A percentile compares a stretch with the other conserved stretches of the same genome.
These are phyloP conservation scores for Chenopodium quinoa DNA, from an alignment of 148 eudicot genomes.

Conservation along the genomic window DNA sequence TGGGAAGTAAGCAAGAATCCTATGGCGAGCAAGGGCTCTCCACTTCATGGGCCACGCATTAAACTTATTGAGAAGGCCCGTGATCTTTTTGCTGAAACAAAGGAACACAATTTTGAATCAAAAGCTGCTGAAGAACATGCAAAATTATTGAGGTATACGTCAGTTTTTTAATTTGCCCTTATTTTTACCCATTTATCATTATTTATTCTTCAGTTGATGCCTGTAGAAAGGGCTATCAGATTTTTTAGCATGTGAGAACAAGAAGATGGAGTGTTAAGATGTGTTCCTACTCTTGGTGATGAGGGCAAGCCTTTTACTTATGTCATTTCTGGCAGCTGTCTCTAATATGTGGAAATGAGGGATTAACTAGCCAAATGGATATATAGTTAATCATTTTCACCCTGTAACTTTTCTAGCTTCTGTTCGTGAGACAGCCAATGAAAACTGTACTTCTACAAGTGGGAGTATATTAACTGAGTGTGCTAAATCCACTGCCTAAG, in stretches of 20 bases:
- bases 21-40: conserved; percentile 87
- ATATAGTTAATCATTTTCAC: too few relatives aligned
- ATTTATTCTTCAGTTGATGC: not conserved
- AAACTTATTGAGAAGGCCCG: conserved; percentile 85
- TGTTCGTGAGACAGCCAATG: not conserved
- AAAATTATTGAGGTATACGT: conserved; percentile 66
- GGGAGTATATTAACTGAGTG: not conserved
- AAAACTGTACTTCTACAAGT: not conserved
- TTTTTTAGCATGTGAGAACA: not conserved
- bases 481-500: too few relatives aligned
- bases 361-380: not conserved
- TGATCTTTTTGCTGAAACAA: conserved; percentile 80
- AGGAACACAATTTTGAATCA: conserved; percentile 88
- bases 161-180: not conserved
- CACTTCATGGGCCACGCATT: conserved; percentile 91
- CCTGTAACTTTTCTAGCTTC: not conserved
- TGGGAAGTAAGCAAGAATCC: conserved; percentile 87
- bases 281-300: not conserved
- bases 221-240: not conserved
- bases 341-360: not conserved
- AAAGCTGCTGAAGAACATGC: conserved; percentile 99
- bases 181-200: not conserved
- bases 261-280: not conserved
- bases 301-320: not conserved
- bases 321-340: not conserved